These are phyloP conservation scores for Colletotrichum liaoningense DNA, from an alignment of 2,329 filamentous ascomycete genomes.

Conservation along the genomic window DNA sequence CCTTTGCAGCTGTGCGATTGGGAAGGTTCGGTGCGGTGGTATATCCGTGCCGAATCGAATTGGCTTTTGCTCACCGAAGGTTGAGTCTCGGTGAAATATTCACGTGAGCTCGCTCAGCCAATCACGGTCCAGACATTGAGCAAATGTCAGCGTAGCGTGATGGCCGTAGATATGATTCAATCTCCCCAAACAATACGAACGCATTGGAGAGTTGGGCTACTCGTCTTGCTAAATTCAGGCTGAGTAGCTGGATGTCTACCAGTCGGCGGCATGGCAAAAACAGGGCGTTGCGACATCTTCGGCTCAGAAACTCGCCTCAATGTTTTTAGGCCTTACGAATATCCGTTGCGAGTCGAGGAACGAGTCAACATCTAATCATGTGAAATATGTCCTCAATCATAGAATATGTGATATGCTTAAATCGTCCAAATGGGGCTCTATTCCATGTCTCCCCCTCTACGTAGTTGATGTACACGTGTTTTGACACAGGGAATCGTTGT, in stretches of 20 bases:
- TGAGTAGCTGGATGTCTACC: not conserved
- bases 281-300: not conserved
- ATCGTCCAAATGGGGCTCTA: conserved; percentile 43
- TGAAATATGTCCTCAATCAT: not conserved
- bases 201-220: not conserved
- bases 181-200: not conserved
- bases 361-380: not conserved
- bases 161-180: not conserved
- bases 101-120: not conserved
- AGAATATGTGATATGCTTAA: not conserved
- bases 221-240: no score
- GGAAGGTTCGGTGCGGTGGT: not conserved
- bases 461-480: conserved; percentile 39
- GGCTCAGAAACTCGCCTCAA: not conserved
- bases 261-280: not conserved
- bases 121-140: conserved; percentile 6
- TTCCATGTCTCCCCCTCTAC: conserved; percentile 46
- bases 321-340: not conserved
- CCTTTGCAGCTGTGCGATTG: not conserved
- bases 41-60: conserved; percentile 21
- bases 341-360: not conserved
- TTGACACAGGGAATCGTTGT: conserved; percentile 55
- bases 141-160: conserved; percentile 27
- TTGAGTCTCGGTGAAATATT: not conserved
- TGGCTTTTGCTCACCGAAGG: no score